Evolutionary conservation across 2,329 filamentous ascomycete genomes (phyloP).

Genomic region (Penicillium sp.): DNA sequence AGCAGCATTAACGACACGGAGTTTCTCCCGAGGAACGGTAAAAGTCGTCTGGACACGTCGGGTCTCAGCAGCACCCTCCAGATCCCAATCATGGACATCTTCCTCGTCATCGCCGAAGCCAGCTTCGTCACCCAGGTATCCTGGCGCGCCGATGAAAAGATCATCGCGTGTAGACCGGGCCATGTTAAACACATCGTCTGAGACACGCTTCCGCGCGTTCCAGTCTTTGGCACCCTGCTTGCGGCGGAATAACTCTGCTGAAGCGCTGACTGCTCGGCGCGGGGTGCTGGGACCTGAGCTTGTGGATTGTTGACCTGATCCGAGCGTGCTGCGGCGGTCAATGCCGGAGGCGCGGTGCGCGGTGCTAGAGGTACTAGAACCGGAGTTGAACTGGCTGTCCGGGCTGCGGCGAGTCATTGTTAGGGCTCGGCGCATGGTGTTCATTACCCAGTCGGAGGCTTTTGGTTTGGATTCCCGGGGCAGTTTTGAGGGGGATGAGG

Average conservation of each 20-base stretch:
- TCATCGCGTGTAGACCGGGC: conserved; percentile 20
- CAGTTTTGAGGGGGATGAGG: conserved; percentile 22
- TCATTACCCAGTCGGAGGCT: conserved; percentile 62
- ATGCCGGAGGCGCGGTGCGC: conserved; percentile 24
- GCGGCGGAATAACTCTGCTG: conserved; percentile 41
- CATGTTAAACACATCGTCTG: conserved; percentile 15
- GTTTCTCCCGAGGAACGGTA: conserved; percentile 75
- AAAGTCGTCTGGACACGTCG: conserved; percentile 78
- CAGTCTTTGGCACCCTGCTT: conserved; percentile 48
- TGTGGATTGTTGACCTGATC: conserved; percentile 7
- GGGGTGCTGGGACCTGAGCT: conserved; percentile 23
- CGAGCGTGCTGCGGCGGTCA: conserved; percentile 20
- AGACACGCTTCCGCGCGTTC: conserved; percentile 34
- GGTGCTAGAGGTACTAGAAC: neutral
- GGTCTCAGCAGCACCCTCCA: conserved; percentile 63
- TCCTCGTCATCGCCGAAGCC: conserved; percentile 12
- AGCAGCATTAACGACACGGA: conserved; percentile 79
- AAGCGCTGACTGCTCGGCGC: conserved; percentile 42
- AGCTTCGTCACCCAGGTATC: conserved; percentile 24
- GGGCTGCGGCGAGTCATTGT: conserved; percentile 34
- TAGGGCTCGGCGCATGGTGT: conserved; percentile 58
- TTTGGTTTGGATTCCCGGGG: conserved; percentile 30
- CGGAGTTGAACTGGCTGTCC: conserved; percentile 11
- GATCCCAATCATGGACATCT: conserved; percentile 55
- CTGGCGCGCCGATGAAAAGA: conserved; percentile 20